Percentiles rank a stretch among this genome's conserved stretches.
Evolutionary conservation across 371 early-diverging fungal species (phyloP).

Genomic region (Mortierella sp.): DNA sequence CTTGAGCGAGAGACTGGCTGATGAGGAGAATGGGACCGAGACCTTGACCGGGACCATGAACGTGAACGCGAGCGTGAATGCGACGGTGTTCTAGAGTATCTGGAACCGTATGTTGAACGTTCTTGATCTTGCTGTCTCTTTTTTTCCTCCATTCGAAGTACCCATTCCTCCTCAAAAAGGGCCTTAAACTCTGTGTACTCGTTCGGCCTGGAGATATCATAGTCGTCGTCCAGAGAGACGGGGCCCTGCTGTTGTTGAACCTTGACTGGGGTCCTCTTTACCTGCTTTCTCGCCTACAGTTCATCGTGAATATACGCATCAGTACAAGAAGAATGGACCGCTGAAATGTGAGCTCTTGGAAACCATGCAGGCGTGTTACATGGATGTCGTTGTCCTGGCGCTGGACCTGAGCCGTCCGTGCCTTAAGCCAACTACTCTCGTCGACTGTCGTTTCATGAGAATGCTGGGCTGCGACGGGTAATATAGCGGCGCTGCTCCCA

Average conservation of each 20-base stretch:
- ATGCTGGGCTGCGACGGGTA: not conserved
- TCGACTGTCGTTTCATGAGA: slow-evolving; percentile 13
- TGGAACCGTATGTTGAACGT: slow-evolving; percentile 12
- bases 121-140: slow-evolving; percentile 33
- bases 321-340: not conserved
- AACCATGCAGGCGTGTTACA: no score
- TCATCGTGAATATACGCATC: not conserved
- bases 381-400: slow-evolving; percentile 26
- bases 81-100: slow-evolving; percentile 46
- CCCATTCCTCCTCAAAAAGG: slow-evolving; percentile 56
- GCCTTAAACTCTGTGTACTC: slow-evolving; percentile 69
- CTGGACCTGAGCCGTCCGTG: slow-evolving; percentile 44
- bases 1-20: slow-evolving; percentile 10
- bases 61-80: slow-evolving; percentile 14
- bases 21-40: slow-evolving; percentile 7
- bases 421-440: slow-evolving; percentile 46
- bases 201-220: slow-evolving; percentile 71
- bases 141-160: slow-evolving; percentile 48
- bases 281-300: slow-evolving; percentile 16
- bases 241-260: slow-evolving; percentile 17
- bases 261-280: slow-evolving; percentile 15
- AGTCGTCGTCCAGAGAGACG: slow-evolving; percentile 62
- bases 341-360: not conserved
- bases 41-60: slow-evolving; percentile 40
- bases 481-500: not conserved